Evolutionary conservation across 139 green algal genomes (phyloP), one percentile per base, ranked within the genome.

Genomic region (Chlamydomonas schloesseri): DNA sequence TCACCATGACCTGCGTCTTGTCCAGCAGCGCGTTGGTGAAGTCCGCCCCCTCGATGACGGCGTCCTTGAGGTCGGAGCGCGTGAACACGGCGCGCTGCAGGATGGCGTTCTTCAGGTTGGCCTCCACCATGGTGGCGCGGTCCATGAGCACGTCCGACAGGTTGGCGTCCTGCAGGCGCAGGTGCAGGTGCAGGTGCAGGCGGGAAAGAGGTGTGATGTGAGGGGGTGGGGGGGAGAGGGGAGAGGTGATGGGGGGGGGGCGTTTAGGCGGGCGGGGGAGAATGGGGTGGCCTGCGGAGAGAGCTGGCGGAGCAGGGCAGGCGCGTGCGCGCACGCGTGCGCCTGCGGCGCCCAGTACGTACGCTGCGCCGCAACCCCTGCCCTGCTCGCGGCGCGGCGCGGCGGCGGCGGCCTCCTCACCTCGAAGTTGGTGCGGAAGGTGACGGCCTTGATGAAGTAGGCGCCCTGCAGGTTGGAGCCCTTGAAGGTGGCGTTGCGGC

Each of bases 11-110:
- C 90, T 98, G 94, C 47, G 93, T 88, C 83, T 93, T 95, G 94
- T 99, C 97, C 3, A 99, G 47, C 37, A 99, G 89, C 1, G 96
- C 95, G 74, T 99, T 98, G 29, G 93, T 96, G 91, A 99, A 99
- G 93, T 99, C 97, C 29, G 95, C 95, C 8, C 95, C 95, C 36
- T 94, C 90, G 26, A 97, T 88, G 36, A 88, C 84, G 0, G 95
- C 94, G 13, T 91, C 90, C 18, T 74, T 90, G 23, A 96, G 79
- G 62, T 94, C 91, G 37, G 53, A 80, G 10, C 87, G 50, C 0
- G 97, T 99, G 75, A 99, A 95, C 31, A 99, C 88, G 5, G 90
- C 90, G 29, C 97, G 92, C 86, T 96, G 88, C 75, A 98, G 85
- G 18, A 98, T 87, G 0, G 94, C 95, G 75, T 98, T 95, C 4